Conservation (phyloP, 2,329 filamentous ascomycete species). For the Sclerotinia sclerotiorum region DNA sequence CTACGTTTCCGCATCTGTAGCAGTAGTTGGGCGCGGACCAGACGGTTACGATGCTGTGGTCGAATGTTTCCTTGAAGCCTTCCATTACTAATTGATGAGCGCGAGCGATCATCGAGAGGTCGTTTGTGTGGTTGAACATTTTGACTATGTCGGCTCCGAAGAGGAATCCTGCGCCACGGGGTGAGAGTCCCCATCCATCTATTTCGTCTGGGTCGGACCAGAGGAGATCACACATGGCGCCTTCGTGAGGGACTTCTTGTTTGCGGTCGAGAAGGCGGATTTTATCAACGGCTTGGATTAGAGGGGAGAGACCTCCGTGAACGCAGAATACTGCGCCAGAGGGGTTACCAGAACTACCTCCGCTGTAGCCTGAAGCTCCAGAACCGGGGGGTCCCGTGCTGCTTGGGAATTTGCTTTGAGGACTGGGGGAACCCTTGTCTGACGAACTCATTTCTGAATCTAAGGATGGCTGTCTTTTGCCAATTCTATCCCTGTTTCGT, state of each 20-base stretch:
- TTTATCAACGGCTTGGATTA: conserved; percentile 93
- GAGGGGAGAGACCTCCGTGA: conserved; percentile 86
- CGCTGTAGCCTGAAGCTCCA: conserved; percentile 70
- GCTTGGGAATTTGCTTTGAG: conserved; percentile 44
- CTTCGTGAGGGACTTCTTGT: conserved; percentile 97
- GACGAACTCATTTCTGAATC: conserved; percentile 43
- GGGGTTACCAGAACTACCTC: conserved; percentile 62
- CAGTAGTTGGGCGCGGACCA: conserved; percentile 98
- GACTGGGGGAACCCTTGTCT: conserved; percentile 33
- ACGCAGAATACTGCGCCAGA: conserved; percentile 90
- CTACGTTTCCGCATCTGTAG: conserved; percentile 88
- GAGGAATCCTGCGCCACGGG: conserved; percentile 79
- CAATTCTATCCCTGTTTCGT: conserved; percentile 44
- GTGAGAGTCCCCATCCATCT: conserved; percentile 89
- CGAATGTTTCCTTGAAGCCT: conserved; percentile 99
- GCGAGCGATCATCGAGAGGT: conserved; percentile 85
- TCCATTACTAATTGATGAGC: conserved; percentile 99
- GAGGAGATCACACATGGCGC: conserved; percentile 96
- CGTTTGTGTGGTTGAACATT: conserved; percentile 91
- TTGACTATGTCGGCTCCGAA: conserved; percentile 97
- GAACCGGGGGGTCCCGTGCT: conserved; percentile 75
- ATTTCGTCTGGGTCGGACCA: conserved; percentile 99
- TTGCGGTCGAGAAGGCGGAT: conserved; percentile 93
- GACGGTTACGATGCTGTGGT: conserved; percentile 93
- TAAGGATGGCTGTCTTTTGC: conserved; percentile 41